Base-by-base conservation (phyloP, 345 rosid species). In the Heritiera littoralis region DNA sequence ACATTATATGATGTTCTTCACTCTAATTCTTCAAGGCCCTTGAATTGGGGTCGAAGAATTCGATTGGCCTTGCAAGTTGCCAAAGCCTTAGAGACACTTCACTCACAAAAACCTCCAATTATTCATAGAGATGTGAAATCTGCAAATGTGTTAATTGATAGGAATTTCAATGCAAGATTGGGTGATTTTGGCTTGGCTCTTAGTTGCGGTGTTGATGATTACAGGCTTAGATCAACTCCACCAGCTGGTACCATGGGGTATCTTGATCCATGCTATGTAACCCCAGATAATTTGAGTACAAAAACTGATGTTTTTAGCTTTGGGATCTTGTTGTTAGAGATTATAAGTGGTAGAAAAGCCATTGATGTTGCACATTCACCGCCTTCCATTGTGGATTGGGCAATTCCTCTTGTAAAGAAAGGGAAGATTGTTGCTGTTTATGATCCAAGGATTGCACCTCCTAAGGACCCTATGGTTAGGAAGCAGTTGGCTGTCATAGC, bases 221-320 rank as follows among this genome's bases (percentile, higher is more conserved):
- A 85, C 46, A 89, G 86, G 77, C 87, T 94, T 77, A 89, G 88
- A 83, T 92, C 99, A 32, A 96, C 98, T 14, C 99, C 99, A 0
- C 99, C 99, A 0, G 99, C 99, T 1, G 99, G 99, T n/a, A 96
- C 99, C 1, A 92, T 96, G 48, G 99, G 99, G 0, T 96, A 96
- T 86, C 90, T 96, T 1, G 99, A 96, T 84, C 99, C 99, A 28
- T 88, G 93, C 45, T 96, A 94, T 84, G 97, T 94, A 7, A 96
- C 99, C 23, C 97, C 98, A 1, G 98, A 94, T 81, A 88, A 94
- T 78, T 81, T 96, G 83, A 96, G 99, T 79, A 92, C 98, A 0
- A 96, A 96, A 84, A 89, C 97, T 7, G 99, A 96, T 81, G 99
- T 96, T 49, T 96, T 94, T 80, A 96, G 99, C 86, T 96, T 90